phyloP scores from a whole-genome alignment of 2,329 filamentous ascomycete genomes.

The Alternaria arborescens region DNA sequence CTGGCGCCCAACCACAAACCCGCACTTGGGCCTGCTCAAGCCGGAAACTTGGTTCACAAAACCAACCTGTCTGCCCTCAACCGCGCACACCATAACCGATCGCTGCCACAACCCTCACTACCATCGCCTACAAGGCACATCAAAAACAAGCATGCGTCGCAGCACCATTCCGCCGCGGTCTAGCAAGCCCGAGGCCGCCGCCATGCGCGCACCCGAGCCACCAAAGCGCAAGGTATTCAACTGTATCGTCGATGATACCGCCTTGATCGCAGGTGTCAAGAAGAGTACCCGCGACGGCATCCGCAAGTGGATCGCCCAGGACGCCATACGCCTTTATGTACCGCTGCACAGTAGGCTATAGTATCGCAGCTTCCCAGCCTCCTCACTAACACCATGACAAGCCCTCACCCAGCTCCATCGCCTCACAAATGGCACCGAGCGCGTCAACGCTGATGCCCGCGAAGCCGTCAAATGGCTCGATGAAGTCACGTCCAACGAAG shows the following conservation, averaged over 20 bases:
- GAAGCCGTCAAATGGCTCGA: slow-evolving; percentile 62
- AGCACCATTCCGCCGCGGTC: slow-evolving; percentile 42
- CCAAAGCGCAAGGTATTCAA: slow-evolving; percentile 60
- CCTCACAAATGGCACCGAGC: slow-evolving; percentile 54
- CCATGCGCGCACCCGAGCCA: slow-evolving; percentile 39
- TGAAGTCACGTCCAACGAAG: slow-evolving; percentile 56
- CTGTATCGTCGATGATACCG: slow-evolving; percentile 63
- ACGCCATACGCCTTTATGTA: slow-evolving; percentile 60
- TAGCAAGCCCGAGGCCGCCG: slow-evolving; percentile 31
- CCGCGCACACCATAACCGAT: slow-evolving; percentile 14
- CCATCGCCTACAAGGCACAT: slow-evolving; percentile 13
- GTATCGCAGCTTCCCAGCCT: slow-evolving; percentile 5
- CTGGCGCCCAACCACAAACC: slow-evolving; percentile 39
- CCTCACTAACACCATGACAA: slow-evolving; percentile 40
- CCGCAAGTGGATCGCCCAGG: slow-evolving; percentile 60
- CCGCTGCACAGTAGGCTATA: slow-evolving; percentile 58
- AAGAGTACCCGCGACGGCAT: slow-evolving; percentile 62
- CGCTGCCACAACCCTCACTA: slow-evolving; percentile 16
- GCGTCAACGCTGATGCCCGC: slow-evolving; percentile 55
- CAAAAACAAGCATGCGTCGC: slow-evolving; percentile 41
- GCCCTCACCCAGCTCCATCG: slow-evolving; percentile 57
- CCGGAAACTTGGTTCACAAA: slow-evolving; percentile 21
- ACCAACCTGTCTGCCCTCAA: slow-evolving; percentile 8
- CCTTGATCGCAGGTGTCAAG: slow-evolving; percentile 60
- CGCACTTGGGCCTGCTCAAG: slow-evolving; percentile 18